Percentiles rank a stretch among this genome's conserved stretches.
phyloP scores from a whole-genome alignment of 495 filamentous ascomycete species.

The Penicillium silybi region DNA sequence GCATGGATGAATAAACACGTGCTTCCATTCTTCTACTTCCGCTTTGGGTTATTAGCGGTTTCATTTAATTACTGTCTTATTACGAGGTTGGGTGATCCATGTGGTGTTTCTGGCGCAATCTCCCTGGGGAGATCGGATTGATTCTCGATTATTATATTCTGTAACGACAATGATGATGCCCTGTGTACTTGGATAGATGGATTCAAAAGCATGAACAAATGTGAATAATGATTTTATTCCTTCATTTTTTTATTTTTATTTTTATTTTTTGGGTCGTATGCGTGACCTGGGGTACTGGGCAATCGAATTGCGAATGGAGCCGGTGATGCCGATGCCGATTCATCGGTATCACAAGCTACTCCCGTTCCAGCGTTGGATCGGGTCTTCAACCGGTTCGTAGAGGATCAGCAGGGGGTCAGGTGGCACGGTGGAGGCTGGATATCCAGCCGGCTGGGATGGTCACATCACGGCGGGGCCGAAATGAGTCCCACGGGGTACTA shows the following conservation, averaged over 20 bases:
- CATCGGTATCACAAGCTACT: not conserved
- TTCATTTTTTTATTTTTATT: no score
- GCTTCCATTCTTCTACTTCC: constrained; percentile 6
- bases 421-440: not conserved
- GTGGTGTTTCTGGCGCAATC: constrained; percentile 1
- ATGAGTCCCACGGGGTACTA: not conserved
- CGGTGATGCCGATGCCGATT: not conserved
- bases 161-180: constrained; percentile 9
- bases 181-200: constrained; percentile 8
- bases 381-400: not conserved
- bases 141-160: not conserved
- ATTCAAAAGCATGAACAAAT: constrained; percentile 10
- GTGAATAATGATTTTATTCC: not conserved
- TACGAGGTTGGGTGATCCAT: not conserved
- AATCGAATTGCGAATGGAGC: not conserved
- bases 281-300: no score
- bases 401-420: not conserved
- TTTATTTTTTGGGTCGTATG: no score
- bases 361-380: not conserved
- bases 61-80: constrained; percentile 13
- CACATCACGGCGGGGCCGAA: not conserved
- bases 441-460: not conserved
- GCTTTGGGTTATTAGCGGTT: constrained; percentile 7
- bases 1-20: constrained; percentile 15
- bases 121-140: not conserved